A percentile compares a stretch with the other conserved stretches of the same genome.
phyloP scores from a whole-genome alignment of 371 early-diverging fungal species.

The Rhizomucor miehei region DNA sequence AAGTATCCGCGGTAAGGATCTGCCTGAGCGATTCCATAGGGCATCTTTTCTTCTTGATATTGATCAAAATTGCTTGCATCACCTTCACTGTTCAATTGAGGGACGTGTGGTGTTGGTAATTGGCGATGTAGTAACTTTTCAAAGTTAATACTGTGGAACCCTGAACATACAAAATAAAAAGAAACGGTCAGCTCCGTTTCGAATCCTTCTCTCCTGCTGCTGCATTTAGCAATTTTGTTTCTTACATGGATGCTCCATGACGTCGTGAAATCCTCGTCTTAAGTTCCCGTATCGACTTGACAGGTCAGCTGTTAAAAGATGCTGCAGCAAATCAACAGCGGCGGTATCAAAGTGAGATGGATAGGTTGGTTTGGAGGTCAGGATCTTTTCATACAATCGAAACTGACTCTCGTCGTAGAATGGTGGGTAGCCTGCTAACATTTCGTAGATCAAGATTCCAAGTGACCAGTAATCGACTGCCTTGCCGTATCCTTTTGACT shows the following conservation, averaged over 20 bases:
- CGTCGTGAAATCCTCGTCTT: constrained; percentile 74
- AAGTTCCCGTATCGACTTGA: constrained; percentile 90
- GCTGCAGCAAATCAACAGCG: constrained; percentile 86
- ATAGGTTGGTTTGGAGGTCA: constrained; percentile 77
- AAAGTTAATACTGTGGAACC: constrained; percentile 96
- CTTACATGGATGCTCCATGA: constrained; percentile 72
- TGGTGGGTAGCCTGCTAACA: constrained; percentile 91
- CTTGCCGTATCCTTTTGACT: constrained; percentile 92
- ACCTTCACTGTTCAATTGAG: constrained; percentile 73
- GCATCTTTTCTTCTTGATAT: constrained; percentile 77
- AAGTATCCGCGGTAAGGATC: constrained; percentile 28
- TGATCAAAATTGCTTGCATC: constrained; percentile 93
- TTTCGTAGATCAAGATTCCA: constrained; percentile 96
- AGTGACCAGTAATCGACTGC: constrained; percentile 98
- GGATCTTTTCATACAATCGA: constrained; percentile 89
- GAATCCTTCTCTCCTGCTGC: constrained; percentile 31
- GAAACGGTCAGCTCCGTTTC: too few species aligned
- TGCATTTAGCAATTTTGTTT: constrained; percentile 46
- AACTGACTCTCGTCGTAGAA: constrained; percentile 91
- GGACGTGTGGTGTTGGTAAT: constrained; percentile 86
- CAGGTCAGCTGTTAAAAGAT: constrained; percentile 81
- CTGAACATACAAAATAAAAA: background rate
- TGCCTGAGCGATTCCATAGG: constrained; percentile 39
- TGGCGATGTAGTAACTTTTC: constrained; percentile 63
- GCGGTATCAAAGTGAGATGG: constrained; percentile 81